phyloP scores from a whole-genome alignment of 495 filamentous ascomycete genomes.

The Talaromyces nanjingensis region DNA sequence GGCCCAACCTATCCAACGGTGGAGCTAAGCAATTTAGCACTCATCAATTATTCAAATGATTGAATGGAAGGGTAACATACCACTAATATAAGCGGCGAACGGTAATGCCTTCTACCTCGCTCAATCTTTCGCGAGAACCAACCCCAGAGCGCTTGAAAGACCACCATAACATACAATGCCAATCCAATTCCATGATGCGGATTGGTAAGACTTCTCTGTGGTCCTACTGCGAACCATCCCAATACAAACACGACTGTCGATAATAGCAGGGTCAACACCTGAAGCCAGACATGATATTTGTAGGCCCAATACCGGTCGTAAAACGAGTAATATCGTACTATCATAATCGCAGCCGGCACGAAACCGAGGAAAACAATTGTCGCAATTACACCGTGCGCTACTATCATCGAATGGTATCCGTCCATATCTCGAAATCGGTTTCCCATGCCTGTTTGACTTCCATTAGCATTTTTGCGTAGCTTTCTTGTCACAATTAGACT shows the following conservation, averaged over 20 bases:
- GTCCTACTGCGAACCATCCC: slow-evolving; percentile 74
- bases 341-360: slow-evolving; percentile 70
- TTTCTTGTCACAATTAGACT: slow-evolving; percentile 15
- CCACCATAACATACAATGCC: slow-evolving; percentile 76
- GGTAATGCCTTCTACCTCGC: slow-evolving; percentile 48
- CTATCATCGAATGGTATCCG: slow-evolving; percentile 72
- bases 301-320: slow-evolving; percentile 59
- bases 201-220: slow-evolving; percentile 72
- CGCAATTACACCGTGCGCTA: slow-evolving; percentile 78
- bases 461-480: slow-evolving; percentile 8
- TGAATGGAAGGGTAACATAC: slow-evolving; percentile 31
- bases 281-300: slow-evolving; percentile 76
- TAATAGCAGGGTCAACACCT: slow-evolving; percentile 69
- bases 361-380: slow-evolving; percentile 83
- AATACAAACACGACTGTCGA: slow-evolving; percentile 67
- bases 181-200: slow-evolving; percentile 93
- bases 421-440: slow-evolving; percentile 73
- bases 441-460: slow-evolving; percentile 64
- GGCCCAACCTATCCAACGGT: slow-evolving; percentile 78
- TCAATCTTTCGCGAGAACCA: slow-evolving; percentile 58
- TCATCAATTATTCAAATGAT: neutral
- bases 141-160: slow-evolving; percentile 76
- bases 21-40: slow-evolving; percentile 42
- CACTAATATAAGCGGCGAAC: slow-evolving; percentile 63
- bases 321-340: slow-evolving; percentile 65